A percentile compares a stretch with the other conserved stretches of the same genome.
These are phyloP conservation scores for Populus trichocarpa DNA, from an alignment of 441 rosid species.

Conservation along the genomic window DNA sequence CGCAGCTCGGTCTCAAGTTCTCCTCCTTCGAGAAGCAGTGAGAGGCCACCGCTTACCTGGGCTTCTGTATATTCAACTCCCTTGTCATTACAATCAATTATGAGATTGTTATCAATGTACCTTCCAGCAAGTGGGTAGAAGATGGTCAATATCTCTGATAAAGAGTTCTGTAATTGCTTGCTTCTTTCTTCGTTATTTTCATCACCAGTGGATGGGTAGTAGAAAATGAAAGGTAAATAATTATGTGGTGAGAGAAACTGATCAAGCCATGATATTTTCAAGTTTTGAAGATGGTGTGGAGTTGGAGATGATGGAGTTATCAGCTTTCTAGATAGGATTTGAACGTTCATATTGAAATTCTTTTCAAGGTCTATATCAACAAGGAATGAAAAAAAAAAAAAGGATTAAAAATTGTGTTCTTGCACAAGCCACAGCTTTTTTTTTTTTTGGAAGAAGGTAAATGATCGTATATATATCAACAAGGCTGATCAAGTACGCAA, in stretches of 20 bases:
- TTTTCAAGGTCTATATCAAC: not conserved
- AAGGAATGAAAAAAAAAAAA: too few species aligned
- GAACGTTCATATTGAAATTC: not conserved
- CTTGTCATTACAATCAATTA: not conserved
- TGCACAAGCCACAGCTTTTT: not conserved
- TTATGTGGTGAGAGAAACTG: not conserved
- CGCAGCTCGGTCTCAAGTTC: not conserved
- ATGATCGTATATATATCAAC: too few species aligned
- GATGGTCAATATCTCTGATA: not conserved
- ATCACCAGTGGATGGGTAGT: not conserved
- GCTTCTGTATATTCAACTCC: not conserved
- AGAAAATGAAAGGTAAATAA: not conserved
- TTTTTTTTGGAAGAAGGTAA: too few species aligned
- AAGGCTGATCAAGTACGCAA: too few species aligned
- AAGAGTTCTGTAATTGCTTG: not conserved
- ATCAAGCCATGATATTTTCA: conserved; percentile 5
- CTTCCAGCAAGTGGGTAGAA: not conserved
- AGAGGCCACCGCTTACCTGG: not conserved
- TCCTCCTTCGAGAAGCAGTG: not conserved
- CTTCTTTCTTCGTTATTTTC: not conserved
- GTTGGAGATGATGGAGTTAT: not conserved
- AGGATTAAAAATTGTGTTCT: not conserved
- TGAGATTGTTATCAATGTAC: not conserved
- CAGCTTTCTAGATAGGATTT: not conserved
- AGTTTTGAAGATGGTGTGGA: not conserved